Conservation (phyloP, 2,329 filamentous ascomycete genomes). For the Fusarium drepaniforme region DNA sequence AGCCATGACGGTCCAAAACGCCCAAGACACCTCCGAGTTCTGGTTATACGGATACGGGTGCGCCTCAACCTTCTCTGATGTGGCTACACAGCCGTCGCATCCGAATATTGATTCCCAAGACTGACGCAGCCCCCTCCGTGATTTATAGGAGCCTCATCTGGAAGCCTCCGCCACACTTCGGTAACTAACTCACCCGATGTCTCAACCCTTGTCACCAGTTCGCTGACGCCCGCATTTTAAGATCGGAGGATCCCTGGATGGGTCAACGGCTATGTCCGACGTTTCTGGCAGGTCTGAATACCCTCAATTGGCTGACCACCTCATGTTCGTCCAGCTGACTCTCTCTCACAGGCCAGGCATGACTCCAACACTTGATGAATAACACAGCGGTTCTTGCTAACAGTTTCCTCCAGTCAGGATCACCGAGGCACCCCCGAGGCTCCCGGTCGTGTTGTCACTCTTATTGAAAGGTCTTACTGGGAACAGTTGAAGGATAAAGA, state of each 20-base stretch:
- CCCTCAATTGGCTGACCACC: constrained; percentile 1
- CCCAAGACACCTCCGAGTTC: constrained; percentile 70
- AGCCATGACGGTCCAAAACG: constrained; percentile 52
- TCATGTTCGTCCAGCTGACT: constrained; percentile 15
- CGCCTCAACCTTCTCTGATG: constrained; percentile 36
- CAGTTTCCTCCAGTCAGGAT: constrained; percentile 75
- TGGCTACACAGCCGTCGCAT: constrained; percentile 19
- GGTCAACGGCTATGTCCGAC: constrained; percentile 91
- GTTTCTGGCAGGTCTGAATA: constrained; percentile 93
- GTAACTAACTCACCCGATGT: constrained; percentile 61
- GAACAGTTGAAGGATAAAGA: constrained; percentile 80
- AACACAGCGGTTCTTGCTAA: neutral
- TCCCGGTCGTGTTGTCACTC: constrained; percentile 91
- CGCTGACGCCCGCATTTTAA: constrained; percentile 51
- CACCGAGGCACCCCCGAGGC: constrained; percentile 91
- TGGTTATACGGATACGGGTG: constrained; percentile 99
- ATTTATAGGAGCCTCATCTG: constrained; percentile 84
- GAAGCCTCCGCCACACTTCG: constrained; percentile 97
- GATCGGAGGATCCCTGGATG: constrained; percentile 89
- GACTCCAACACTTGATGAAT: neutral
- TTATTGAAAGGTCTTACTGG: constrained; percentile 90
- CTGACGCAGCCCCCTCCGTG: constrained; percentile 13
- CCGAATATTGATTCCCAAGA: neutral
- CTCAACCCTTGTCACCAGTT: constrained; percentile 5
- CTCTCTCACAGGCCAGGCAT: constrained; percentile 51